These are phyloP conservation scores for Nicotiana benthamiana DNA, from an alignment of 257 asterid genomes.

Conservation along the genomic window DNA sequence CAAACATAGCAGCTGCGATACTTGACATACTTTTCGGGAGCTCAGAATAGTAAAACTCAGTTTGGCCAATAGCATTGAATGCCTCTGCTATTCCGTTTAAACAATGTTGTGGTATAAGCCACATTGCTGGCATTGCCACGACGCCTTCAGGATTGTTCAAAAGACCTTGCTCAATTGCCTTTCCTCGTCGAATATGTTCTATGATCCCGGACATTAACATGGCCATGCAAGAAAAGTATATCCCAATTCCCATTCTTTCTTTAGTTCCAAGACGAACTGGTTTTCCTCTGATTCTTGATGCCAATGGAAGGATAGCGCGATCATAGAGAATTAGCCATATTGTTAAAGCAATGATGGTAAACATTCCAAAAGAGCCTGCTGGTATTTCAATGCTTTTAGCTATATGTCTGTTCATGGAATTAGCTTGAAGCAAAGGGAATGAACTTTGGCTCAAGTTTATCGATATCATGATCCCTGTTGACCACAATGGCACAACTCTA, in stretches of 20 bases:
- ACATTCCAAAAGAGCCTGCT: constrained; percentile 59
- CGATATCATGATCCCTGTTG: constrained; percentile 55
- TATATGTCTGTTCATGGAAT: constrained; percentile 51
- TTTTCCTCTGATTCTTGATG: constrained; percentile 40
- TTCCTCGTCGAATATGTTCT: constrained; percentile 37
- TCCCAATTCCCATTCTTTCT: constrained; percentile 56
- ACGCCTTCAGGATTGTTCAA: constrained; percentile 27
- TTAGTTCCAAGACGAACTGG: constrained; percentile 34
- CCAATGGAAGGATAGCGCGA: constrained; percentile 43
- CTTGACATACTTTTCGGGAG: constrained; percentile 59
- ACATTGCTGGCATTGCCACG: constrained; percentile 53
- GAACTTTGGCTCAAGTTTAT: constrained; percentile 49
- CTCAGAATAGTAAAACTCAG: constrained; percentile 55
- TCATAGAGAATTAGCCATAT: constrained; percentile 52
- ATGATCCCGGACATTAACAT: constrained; percentile 44
- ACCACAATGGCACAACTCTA: constrained; percentile 59
- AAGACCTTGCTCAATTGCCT: constrained; percentile 37
- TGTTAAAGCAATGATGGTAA: constrained; percentile 29
- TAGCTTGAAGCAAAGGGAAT: constrained; percentile 53
- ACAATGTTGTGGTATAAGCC: constrained; percentile 58
- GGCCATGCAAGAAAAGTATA: constrained; percentile 32
- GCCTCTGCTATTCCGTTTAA: constrained; percentile 60
- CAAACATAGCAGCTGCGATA: constrained; percentile 42
- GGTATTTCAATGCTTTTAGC: constrained; percentile 46
- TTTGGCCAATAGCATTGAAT: constrained; percentile 47